A percentile compares a stretch with the other conserved stretches of the same genome.
These are phyloP conservation scores for Iberis pinnata DNA, from an alignment of 345 rosid species.

Conservation along the genomic window DNA sequence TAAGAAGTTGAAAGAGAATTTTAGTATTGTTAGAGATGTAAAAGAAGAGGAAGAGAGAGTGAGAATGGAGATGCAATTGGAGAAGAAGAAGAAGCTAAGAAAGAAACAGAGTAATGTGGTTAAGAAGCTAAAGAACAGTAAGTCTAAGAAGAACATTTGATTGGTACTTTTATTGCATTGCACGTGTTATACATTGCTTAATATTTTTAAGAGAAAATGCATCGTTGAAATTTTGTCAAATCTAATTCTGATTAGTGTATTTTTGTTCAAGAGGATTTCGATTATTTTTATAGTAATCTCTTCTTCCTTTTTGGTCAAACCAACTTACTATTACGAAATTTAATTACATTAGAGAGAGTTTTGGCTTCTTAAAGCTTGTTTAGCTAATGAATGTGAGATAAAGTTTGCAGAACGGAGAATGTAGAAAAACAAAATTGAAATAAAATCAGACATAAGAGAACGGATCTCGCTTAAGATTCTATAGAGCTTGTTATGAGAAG, in stretches of 20 bases:
- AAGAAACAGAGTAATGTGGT: constrained; percentile 32
- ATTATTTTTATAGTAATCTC: no score
- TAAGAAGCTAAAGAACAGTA: constrained; percentile 32
- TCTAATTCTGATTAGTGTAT: background rate
- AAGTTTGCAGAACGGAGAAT: no score
- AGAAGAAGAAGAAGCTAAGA: constrained; percentile 36
- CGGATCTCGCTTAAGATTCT: no score
- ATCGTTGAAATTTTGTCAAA: background rate
- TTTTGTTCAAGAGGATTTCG: background rate
- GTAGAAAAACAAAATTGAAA: no score
- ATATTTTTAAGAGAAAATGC: background rate
- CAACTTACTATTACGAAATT: no score
- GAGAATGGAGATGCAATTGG: constrained; percentile 36
- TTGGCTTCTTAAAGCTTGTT: no score
- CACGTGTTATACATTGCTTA: background rate
- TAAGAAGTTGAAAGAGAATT: constrained; percentile 51
- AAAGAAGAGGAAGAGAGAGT: constrained; percentile 60
- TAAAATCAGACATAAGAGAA: no score
- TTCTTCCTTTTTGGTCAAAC: no score
- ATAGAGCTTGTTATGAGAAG: no score
- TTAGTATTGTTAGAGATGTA: constrained; percentile 40
- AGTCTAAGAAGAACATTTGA: constrained; percentile 27
- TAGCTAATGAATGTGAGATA: no score
- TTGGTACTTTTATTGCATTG: background rate
- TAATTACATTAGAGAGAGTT: no score